phyloP scores from a whole-genome alignment of 2,329 filamentous ascomycete genomes.

The Akanthomyces lecanii region DNA sequence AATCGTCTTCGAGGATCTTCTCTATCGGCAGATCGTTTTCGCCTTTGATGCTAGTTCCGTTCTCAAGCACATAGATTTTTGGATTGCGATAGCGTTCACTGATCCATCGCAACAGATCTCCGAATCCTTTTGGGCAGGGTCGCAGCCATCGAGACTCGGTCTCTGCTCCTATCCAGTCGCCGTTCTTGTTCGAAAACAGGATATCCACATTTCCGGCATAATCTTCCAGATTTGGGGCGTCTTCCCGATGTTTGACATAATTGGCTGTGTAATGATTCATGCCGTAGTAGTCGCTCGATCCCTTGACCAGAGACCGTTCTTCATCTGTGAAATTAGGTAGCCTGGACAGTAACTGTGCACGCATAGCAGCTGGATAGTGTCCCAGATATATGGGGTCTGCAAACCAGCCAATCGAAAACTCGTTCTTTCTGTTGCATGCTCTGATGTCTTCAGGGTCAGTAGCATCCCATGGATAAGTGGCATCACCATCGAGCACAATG shows the following conservation, averaged over 20 bases:
- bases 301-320: constrained; percentile 69
- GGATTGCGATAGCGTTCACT: constrained; percentile 71
- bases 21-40: constrained; percentile 72
- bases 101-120: constrained; percentile 71
- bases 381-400: constrained; percentile 83
- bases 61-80: constrained; percentile 84
- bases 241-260: constrained; percentile 71
- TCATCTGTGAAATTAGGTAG: constrained; percentile 71
- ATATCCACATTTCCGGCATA: constrained; percentile 72
- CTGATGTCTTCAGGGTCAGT: constrained; percentile 69
- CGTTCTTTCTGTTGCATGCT: constrained; percentile 74
- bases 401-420: constrained; percentile 86
- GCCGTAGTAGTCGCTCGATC: constrained; percentile 90
- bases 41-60: constrained; percentile 77
- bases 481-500: constrained; percentile 84
- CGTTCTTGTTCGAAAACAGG: constrained; percentile 65
- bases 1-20: constrained; percentile 73
- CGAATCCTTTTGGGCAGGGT: constrained; percentile 71
- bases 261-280: constrained; percentile 94
- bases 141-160: constrained; percentile 80
- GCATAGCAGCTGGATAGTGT: constrained; percentile 79
- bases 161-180: constrained; percentile 72
- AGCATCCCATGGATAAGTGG: constrained; percentile 77
- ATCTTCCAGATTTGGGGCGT: constrained; percentile 41
- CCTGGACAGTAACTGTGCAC: constrained; percentile 71